These are phyloP conservation scores for Leersia perrieri DNA, from an alignment of 176 grass and related monocot species.

Conservation along the genomic window DNA sequence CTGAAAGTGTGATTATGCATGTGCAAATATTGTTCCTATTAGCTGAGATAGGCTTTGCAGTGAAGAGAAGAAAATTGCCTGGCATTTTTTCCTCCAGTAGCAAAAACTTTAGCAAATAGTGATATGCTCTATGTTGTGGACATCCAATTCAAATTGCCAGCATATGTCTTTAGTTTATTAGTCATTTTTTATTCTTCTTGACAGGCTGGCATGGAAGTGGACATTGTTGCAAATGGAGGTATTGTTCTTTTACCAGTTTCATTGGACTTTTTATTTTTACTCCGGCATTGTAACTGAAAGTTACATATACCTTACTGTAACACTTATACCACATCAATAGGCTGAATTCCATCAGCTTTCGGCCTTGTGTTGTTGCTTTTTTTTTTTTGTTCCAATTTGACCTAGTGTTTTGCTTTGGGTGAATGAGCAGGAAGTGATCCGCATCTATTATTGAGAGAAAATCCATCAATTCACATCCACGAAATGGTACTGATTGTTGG, in stretches of 20 bases:
- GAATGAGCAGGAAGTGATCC: conserved; percentile 80
- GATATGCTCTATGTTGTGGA: not conserved
- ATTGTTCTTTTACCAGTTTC: conserved; percentile 2
- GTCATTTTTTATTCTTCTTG: conserved; percentile 11
- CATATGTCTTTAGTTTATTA: not conserved
- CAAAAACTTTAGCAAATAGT: not conserved
- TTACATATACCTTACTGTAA: not conserved
- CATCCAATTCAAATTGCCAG: not conserved
- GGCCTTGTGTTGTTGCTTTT: not conserved
- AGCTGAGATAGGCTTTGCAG: not conserved
- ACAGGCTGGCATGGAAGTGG: conserved; percentile 84
- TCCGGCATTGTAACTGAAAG: not conserved
- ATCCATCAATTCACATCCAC: conserved; percentile 74
- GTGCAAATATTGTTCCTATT: not conserved
- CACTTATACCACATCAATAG: not conserved
- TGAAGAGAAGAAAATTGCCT: not conserved
- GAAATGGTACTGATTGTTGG: conserved; percentile 55
- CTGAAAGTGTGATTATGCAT: not conserved
- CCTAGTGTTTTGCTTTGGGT: conserved; percentile 7
- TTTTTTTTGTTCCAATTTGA: not conserved
- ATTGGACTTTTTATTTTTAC: not conserved
- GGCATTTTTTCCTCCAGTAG: not conserved
- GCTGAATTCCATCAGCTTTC: not conserved
- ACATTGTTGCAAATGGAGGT: conserved; percentile 97
- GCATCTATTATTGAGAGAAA: conserved; percentile 64